A percentile compares a stretch with the other conserved stretches of the same genome.
phyloP scores from a whole-genome alignment of 1,284 basidiomycete species.

The Fomitopsis pinicola region DNA sequence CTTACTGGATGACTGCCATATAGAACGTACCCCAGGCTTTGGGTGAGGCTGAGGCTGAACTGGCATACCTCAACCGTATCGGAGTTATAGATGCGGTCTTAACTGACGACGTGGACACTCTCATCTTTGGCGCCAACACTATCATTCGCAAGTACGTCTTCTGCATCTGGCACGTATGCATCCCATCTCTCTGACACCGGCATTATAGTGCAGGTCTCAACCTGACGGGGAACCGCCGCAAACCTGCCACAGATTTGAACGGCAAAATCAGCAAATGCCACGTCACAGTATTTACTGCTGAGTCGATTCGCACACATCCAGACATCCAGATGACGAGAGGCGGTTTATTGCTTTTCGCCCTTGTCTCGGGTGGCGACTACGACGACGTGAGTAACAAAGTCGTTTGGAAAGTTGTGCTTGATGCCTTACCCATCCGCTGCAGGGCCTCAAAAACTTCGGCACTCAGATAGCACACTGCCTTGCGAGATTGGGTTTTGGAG shows the following conservation, averaged over 20 bases:
- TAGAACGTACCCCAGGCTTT: slow-evolving; percentile 34
- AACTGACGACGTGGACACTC: slow-evolving; percentile 58
- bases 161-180: neutral
- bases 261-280: slow-evolving; percentile 37
- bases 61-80: slow-evolving; percentile 49
- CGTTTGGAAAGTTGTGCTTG: neutral
- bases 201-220: slow-evolving; percentile 38
- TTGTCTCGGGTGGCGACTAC: slow-evolving; percentile 69
- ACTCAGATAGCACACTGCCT: slow-evolving; percentile 32
- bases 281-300: slow-evolving; percentile 40
- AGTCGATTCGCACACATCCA: slow-evolving; percentile 30
- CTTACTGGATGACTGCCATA: neutral
- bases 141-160: slow-evolving; percentile 30
- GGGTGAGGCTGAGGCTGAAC: slow-evolving; percentile 69
- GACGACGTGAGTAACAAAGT: slow-evolving; percentile 32
- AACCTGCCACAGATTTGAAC: slow-evolving; percentile 32
- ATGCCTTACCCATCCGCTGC: neutral
- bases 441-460: slow-evolving; percentile 36
- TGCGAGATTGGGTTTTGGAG: slow-evolving; percentile 39
- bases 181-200: neutral
- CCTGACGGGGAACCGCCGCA: slow-evolving; percentile 38
- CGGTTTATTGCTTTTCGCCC: slow-evolving; percentile 60
- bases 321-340: slow-evolving; percentile 40
- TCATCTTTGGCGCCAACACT: slow-evolving; percentile 33
- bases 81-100: slow-evolving; percentile 59